phyloP scores from a whole-genome alignment of 345 rosid species.

The Mallotus nudiflorus region DNA sequence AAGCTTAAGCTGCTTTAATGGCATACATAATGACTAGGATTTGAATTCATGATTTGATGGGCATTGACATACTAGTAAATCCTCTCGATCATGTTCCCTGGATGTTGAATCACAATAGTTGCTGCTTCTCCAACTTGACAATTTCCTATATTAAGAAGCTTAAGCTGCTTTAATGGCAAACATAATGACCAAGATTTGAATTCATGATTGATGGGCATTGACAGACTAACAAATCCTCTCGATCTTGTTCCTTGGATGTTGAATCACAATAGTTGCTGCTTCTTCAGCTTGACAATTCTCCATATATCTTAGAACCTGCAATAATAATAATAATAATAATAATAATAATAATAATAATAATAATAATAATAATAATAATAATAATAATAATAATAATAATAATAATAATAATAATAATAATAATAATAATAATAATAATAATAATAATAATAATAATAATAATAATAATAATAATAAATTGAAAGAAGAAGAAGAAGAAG shows the following conservation, averaged over 20 bases:
- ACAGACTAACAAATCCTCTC: slow-evolving; percentile 77
- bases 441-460: too few species aligned
- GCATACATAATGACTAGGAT: slow-evolving; percentile 72
- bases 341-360: too few species aligned
- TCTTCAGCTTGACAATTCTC: slow-evolving; percentile 95
- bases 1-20: slow-evolving; percentile 79
- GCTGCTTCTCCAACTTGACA: slow-evolving; percentile 92
- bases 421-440: too few species aligned
- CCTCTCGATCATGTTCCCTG: slow-evolving; percentile 67
- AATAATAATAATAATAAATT: background rate
- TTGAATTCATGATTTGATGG: slow-evolving; percentile 60
- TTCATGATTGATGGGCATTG: slow-evolving; percentile 66
- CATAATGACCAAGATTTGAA: slow-evolving; percentile 79
- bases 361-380: too few species aligned
- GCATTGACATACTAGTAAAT: slow-evolving; percentile 76
- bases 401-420: too few species aligned
- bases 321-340: too few species aligned
- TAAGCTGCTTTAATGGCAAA: too few species aligned
- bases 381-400: too few species aligned
- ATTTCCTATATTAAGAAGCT: slow-evolving; percentile 85
- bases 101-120: slow-evolving; percentile 75
- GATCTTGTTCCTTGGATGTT: slow-evolving; percentile 68
- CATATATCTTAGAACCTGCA: slow-evolving; percentile 33
- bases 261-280: slow-evolving; percentile 76
- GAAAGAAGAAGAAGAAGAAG: background rate